phyloP scores from a whole-genome alignment of 73 alveolate species.

The Tetrahymena borealis region DNA sequence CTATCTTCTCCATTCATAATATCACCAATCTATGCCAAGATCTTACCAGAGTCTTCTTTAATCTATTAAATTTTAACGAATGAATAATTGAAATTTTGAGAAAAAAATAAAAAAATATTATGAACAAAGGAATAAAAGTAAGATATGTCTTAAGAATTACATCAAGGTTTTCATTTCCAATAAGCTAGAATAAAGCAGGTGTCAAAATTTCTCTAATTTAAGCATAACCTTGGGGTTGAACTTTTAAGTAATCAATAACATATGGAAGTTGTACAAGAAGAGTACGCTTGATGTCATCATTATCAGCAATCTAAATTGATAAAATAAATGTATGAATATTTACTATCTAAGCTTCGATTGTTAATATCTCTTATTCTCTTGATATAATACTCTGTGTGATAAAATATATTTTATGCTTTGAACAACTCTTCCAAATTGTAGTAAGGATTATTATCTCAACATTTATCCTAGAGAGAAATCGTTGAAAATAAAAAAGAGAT shows the following conservation, averaged over 20 bases:
- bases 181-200: not conserved
- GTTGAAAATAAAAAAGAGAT: not conserved
- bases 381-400: too few species aligned
- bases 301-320: not conserved
- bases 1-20: conserved; percentile 8
- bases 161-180: not conserved
- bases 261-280: not conserved
- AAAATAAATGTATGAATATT: not conserved
- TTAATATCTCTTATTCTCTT: too few species aligned
- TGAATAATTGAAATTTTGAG: not conserved
- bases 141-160: not conserved
- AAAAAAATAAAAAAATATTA: not conserved
- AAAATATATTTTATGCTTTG: too few species aligned
- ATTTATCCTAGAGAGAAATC: not conserved
- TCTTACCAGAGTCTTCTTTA: not conserved
- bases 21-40: not conserved
- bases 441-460: too few species aligned
- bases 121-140: not conserved
- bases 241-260: not conserved
- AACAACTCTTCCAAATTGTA: too few species aligned
- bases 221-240: not conserved
- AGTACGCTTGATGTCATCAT: not conserved
- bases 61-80: not conserved
- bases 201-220: not conserved
- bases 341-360: too few species aligned